Evolutionary conservation across 345 rosid species (phyloP).

Genomic region (Eucalyptus sideroxylon): DNA sequence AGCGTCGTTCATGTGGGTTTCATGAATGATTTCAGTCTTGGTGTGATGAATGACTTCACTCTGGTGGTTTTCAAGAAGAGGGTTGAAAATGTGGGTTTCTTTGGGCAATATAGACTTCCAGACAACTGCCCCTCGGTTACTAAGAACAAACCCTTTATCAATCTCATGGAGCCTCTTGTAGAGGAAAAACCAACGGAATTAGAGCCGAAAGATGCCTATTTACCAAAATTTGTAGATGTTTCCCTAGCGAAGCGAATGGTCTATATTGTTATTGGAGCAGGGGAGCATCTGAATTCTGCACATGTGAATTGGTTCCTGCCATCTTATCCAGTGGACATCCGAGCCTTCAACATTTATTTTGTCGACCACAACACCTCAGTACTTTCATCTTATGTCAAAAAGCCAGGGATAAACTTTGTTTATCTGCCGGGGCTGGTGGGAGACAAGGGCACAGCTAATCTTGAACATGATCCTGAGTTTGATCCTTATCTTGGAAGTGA

Average conservation of each 20-base stretch:
- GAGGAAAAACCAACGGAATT: constrained; percentile 22
- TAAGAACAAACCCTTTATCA: constrained; percentile 30
- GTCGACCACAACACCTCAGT: constrained; percentile 78
- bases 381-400: constrained; percentile 54
- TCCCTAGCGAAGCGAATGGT: constrained; percentile 37
- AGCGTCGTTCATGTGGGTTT: constrained; percentile 54
- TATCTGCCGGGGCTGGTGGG: constrained; percentile 73
- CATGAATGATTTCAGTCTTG: constrained; percentile 35
- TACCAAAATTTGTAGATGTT: constrained; percentile 51
- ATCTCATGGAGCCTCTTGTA: constrained; percentile 49
- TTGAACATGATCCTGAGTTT: constrained; percentile 11
- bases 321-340: constrained; percentile 45
- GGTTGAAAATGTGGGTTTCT: constrained; percentile 11
- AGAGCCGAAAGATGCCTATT: constrained; percentile 31
- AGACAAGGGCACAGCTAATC: neutral
- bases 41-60: constrained; percentile 25
- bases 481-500: constrained; percentile 45
- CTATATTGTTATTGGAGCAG: constrained; percentile 61
- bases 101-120: constrained; percentile 40
- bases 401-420: constrained; percentile 61
- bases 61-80: constrained; percentile 66
- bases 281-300: constrained; percentile 36
- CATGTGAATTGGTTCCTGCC: constrained; percentile 51
- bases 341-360: constrained; percentile 48
- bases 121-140: constrained; percentile 42